Base-by-base conservation (phyloP, 441 rosid species). In the Theobroma grandiflorum region DNA sequence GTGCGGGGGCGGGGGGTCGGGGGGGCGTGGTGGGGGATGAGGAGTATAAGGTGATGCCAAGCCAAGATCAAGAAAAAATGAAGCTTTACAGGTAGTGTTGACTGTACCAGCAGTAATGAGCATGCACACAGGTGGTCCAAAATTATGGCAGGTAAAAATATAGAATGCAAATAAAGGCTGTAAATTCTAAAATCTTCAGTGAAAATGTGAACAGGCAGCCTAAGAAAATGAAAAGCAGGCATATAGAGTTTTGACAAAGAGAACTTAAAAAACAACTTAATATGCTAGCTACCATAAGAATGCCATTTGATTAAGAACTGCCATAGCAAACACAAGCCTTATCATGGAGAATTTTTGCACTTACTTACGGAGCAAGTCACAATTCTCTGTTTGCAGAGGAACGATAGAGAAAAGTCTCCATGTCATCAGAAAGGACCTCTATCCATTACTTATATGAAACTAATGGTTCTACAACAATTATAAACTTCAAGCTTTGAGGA, bases 361-460 rank as follows among this genome's bases (percentile, higher is more conserved):
- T 71, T 71, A 76, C 79, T 35, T 63, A 76, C 72, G 64, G 12
- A 76, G 62, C 72, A 62, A 47, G 79, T 63, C 79, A 16, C 33
- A 65, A 6, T 45, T 33, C 61, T 62, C 59, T 47, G 45, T 50
- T 38, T n/a, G 45, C 61, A 75, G 14, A 45, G 63, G 40, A 49
- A 63, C 6, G 45, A n/a, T 11, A 38, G 12, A 15, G 15, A 12
- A 18, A 50, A 69, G 38, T 11, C 52, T 8, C 55, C 57, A 22
- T 69, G 18, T 10, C 57, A 43, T 15, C 53, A 2, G 16, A 47
- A 26, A 76, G 33, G 62, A 49, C 49, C 35, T 49, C 31, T 47
- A 35, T 33, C 47, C 37, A 49, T 50, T 72, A 62, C 72, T 2
- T 6, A 20, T 2, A 70, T 14, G 1, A 71, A 47, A 49, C 7